These are phyloP conservation scores for Cubamyces sp. DNA, from an alignment of 768 basidiomycete species.

Conservation along the genomic window DNA sequence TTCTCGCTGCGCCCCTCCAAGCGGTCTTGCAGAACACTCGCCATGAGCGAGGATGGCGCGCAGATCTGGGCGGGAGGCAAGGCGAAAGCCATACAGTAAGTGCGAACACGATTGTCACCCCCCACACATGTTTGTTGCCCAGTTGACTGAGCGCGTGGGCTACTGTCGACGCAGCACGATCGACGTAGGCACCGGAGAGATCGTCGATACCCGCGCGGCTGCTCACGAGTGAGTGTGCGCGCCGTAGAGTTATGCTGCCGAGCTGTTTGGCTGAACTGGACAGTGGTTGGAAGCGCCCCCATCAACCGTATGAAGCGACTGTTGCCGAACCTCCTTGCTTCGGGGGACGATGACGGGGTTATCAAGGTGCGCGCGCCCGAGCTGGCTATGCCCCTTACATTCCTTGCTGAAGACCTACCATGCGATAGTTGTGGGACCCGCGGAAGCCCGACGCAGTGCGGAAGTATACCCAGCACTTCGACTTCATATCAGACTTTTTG, in stretches of 20 bases:
- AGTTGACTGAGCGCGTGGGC: slow-evolving; percentile 5
- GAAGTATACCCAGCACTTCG: slow-evolving; percentile 85
- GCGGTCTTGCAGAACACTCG: slow-evolving; percentile 79
- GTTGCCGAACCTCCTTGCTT: slow-evolving; percentile 72
- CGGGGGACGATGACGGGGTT: slow-evolving; percentile 93
- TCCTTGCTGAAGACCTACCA: too few relatives aligned
- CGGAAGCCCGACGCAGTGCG: slow-evolving; percentile 66
- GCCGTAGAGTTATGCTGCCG: slow-evolving; percentile 1
- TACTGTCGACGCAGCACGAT: slow-evolving; percentile 35
- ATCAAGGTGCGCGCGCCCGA: slow-evolving; percentile 64
- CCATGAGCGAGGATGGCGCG: slow-evolving; percentile 67
- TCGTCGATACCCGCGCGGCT: slow-evolving; percentile 29
- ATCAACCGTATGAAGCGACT: slow-evolving; percentile 85
- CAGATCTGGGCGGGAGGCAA: slow-evolving; percentile 83
- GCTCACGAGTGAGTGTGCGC: slow-evolving; percentile 37
- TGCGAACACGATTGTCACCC: slow-evolving; percentile 19
- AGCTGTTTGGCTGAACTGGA: slow-evolving; percentile 20
- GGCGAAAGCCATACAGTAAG: slow-evolving; percentile 77
- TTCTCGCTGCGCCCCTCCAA: slow-evolving; percentile 79
- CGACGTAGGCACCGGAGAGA: slow-evolving; percentile 30
- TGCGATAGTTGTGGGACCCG: slow-evolving; percentile 84
- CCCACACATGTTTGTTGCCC: not conserved
- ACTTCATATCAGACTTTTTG: slow-evolving; percentile 92
- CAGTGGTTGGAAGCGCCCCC: slow-evolving; percentile 56
- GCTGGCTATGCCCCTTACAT: too few relatives aligned